Percentiles rank a stretch among this genome's conserved stretches.
phyloP scores from a whole-genome alignment of 2,329 filamentous ascomycete genomes.

The Colletotrichum scovillei region DNA sequence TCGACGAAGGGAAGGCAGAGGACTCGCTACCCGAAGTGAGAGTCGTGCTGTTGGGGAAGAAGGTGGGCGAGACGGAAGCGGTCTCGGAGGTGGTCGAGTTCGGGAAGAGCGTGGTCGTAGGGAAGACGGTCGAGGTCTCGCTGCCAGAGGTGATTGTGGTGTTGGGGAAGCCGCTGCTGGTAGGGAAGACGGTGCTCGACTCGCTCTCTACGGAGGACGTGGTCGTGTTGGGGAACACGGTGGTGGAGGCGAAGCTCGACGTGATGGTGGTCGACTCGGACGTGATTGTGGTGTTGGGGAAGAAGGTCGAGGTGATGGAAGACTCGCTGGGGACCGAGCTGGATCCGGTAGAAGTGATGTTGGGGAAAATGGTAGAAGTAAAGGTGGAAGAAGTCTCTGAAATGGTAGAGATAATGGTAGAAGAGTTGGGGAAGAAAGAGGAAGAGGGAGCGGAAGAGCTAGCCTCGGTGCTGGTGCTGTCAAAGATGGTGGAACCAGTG shows the following conservation, averaged over 20 bases:
- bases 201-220: background rate
- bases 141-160: background rate
- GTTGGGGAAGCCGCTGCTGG: constrained; percentile 15
- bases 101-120: constrained; percentile 6
- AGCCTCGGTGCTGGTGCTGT: constrained; percentile 1
- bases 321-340: background rate
- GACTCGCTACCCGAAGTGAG: background rate
- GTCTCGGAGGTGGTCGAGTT: constrained; percentile 8
- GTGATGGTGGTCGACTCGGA: background rate
- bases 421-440: constrained; percentile 12
- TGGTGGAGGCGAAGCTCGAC: background rate
- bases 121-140: background rate
- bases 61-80: background rate
- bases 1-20: constrained; percentile 2
- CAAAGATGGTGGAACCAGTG: background rate
- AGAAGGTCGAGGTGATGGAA: background rate
- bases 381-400: background rate
- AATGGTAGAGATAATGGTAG: background rate
- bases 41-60: constrained; percentile 12
- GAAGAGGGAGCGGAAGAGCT: background rate
- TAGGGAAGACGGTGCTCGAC: background rate
- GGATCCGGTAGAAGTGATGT: background rate
- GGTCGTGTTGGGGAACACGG: constrained; percentile 7
- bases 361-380: constrained; percentile 15
- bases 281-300: constrained; percentile 1